Conservation (phyloP, 192 early-diverging fungal species). For the Coemansia sp. region DNA sequence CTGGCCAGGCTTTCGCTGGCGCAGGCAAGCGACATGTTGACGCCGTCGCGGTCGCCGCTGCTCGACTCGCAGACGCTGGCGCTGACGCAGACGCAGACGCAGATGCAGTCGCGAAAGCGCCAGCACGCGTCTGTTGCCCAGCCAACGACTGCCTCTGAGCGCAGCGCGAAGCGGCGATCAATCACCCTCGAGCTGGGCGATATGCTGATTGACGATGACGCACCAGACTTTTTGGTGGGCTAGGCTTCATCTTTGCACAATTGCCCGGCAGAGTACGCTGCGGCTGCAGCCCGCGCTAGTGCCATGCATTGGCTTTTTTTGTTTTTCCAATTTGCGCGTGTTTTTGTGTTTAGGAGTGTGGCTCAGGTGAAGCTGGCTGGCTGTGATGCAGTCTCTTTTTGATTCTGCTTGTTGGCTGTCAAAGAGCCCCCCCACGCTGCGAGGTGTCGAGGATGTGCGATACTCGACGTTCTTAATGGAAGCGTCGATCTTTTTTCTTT, state of each 20-base stretch:
- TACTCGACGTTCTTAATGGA: neutral
- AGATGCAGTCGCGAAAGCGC: neutral
- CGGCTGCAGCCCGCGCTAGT: too few species aligned
- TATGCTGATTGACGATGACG: constrained; percentile 18
- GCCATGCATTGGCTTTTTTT: too few species aligned
- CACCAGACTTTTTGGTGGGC: constrained; percentile 21
- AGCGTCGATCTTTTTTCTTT: constrained; percentile 10
- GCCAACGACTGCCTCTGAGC: neutral
- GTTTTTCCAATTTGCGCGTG: too few species aligned
- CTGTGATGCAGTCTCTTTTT: neutral
- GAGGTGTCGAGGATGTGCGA: too few species aligned
- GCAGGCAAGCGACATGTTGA: neutral
- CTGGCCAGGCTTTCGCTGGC: constrained; percentile 9
- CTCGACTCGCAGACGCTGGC: neutral
- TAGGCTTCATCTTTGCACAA: too few species aligned
- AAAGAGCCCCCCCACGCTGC: too few species aligned
- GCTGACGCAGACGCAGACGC: too few species aligned
- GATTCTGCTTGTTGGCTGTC: too few species aligned
- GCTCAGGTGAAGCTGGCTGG: neutral
- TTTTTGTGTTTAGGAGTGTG: neutral
- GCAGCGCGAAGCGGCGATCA: neutral
- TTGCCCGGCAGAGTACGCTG: too few species aligned
- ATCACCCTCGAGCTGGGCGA: constrained; percentile 3
- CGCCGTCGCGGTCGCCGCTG: neutral
- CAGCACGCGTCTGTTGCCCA: neutral